Evolutionary conservation across 2,329 filamentous ascomycete genomes (phyloP), one percentile per base, ranked within the genome.

Genomic region (Capronia americana): DNA sequence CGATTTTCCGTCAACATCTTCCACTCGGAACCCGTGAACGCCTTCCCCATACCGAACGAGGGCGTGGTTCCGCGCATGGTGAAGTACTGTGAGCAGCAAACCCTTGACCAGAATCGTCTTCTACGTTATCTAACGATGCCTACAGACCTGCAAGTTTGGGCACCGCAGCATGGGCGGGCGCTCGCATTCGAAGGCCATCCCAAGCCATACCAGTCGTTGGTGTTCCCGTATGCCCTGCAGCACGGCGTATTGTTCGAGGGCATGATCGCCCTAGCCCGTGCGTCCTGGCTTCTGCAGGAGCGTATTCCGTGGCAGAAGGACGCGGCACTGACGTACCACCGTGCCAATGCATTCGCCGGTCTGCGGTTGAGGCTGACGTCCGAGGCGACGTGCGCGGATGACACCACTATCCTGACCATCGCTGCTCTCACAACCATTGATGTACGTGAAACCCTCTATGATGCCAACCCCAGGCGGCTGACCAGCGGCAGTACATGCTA

Each of bases 1-100:
- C 51, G 66, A 53, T 68, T 65, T 51, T 68, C 67, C 17, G 63
- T 66, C 64, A 64, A 69, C 54, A 64, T 69, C 44, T 69, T 69
- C 61, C 57, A 64, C 34, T 20, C 67, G 7, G 67, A 66, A 50
- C 67, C 67, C 14, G 41, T 62, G 51, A 66, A 64, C 32, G 57
- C 41, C 11, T 69, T 64, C 53, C 67, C 67, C 6, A 69, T 69
- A 20, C 67, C 67, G 10, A 54, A 61, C 7, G 57, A 61, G 54
- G 67, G 67, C 23, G 58, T 57, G 4, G 67, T 69, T n/a, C 64
- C 63, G 23, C 64, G 64, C 6, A 69, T 69, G 67, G 58, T 64
- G 1, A 66, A 69, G 46, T 63, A 69, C 57, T 69, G 67, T 69
- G 56, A 64, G 64, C 28, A 24, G n/a, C 10, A 3, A 24, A 38